Percentiles rank a stretch among this genome's conserved stretches.
These are phyloP conservation scores for Gossypium australe DNA, from an alignment of 345 rosid species.

Conservation along the genomic window DNA sequence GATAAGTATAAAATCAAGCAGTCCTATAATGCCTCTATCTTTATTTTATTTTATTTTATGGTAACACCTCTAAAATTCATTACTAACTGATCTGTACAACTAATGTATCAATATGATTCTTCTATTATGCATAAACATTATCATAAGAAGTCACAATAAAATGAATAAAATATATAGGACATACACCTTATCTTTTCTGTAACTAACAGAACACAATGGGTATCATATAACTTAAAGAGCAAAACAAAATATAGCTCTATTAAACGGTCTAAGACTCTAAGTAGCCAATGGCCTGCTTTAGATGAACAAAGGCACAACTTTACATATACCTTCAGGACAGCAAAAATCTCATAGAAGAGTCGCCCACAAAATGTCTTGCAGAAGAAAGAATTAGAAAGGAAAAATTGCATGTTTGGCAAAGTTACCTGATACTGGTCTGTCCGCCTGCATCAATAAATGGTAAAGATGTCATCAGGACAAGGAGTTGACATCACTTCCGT, in stretches of 20 bases:
- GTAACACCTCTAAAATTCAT: too few species aligned
- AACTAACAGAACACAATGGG: neutral
- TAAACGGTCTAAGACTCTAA: neutral
- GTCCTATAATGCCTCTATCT: neutral
- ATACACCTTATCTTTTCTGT: neutral
- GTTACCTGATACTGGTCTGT: slow-evolving; percentile 72
- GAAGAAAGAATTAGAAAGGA: neutral
- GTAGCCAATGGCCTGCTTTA: neutral
- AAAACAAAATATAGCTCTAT: neutral
- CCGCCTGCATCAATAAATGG: slow-evolving; percentile 47
- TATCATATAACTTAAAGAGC: neutral
- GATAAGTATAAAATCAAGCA: neutral
- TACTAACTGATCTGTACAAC: neutral
- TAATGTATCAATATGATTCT: neutral
- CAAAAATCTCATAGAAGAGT: neutral
- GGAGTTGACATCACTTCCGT: neutral
- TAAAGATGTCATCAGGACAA: slow-evolving; percentile 9
- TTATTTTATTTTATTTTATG: too few species aligned
- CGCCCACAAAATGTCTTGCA: neutral
- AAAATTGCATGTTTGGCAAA: neutral
- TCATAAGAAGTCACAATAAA: neutral
- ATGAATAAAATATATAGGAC: neutral
- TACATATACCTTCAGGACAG: neutral
- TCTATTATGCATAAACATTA: neutral
- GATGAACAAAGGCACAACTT: neutral